Evolutionary conservation across 345 rosid genomes (phyloP), one percentile per base, ranked within the genome.

Genomic region (Camelina laxa): DNA sequence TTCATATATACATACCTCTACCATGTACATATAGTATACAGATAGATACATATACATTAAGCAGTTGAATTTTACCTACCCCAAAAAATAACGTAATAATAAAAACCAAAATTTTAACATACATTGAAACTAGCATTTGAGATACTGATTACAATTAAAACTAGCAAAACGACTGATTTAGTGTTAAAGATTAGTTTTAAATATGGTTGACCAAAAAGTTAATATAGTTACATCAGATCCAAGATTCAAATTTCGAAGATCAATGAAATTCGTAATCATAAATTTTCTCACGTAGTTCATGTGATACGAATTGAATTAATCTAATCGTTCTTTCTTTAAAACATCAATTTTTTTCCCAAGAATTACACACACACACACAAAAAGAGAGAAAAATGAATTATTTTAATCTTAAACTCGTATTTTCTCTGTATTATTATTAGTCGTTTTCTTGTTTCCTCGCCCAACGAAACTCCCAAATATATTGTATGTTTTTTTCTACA

Each of bases 201-300:
- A 11, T 45, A 33, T 16, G 42, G 27, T 57, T 74, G 72, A 65
- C 78, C 50, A 60, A 20, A 2, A 12, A 36, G 0, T 17, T 10
- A 73, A 44, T 44, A n/a, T 20, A 44, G 39, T 31, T 48, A 17
- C 72, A 47, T 48, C 60, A 74, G 72, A 66, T 74, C 78, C 72
- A 57, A 74, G 42, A 22, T 56, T 65, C 15, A 47, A 21, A 45
- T 44, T 55, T 22, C 39, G n/a, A 74, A 47, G 51, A 65, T 22
- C 36, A 31, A 13, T n/a, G 39, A 8, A 20, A 6, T 67, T 36
- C 50, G 19, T 30, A 12, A 50, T 17, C n/a, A 0, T 13, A 42
- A 24, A 55, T 0, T 27, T 2, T 27, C 16, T 14, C 47, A 14
- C 36, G 27, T 55, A 69, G 9, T 41, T 55, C 14, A 15, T 20